A percentile compares a stretch with the other conserved stretches of the same genome.
Evolutionary conservation across 2,329 filamentous ascomycete genomes (phyloP).

Genomic region (Fusarium pseudonygamai): DNA sequence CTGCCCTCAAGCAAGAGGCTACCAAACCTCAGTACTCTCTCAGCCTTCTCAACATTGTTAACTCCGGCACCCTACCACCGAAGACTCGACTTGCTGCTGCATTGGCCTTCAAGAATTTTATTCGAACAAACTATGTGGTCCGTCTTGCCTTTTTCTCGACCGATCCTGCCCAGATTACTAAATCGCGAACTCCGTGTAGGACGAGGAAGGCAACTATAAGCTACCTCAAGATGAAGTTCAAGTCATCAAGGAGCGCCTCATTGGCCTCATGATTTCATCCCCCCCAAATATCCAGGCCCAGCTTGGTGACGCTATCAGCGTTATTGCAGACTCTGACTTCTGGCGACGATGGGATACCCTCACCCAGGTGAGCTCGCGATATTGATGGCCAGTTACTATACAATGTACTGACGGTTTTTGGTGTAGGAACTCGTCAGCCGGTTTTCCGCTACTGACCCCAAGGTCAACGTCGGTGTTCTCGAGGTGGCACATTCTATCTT

Average conservation of each 20-base stretch:
- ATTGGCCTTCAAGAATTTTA: slow-evolving; percentile 98
- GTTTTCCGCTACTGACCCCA: slow-evolving; percentile 81
- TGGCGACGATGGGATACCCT: slow-evolving; percentile 97
- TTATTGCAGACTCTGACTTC: slow-evolving; percentile 98
- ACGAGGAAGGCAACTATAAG: slow-evolving; percentile 95
- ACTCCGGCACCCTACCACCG: slow-evolving; percentile 73
- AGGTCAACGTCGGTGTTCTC: slow-evolving; percentile 91
- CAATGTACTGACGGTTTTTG: slow-evolving; percentile 7
- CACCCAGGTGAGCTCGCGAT: slow-evolving; percentile 69
- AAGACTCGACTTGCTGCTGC: slow-evolving; percentile 89
- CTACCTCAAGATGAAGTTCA: slow-evolving; percentile 82
- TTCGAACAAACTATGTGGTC: slow-evolving; percentile 90
- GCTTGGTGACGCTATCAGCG: slow-evolving; percentile 94
- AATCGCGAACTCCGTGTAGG: slow-evolving; percentile 55
- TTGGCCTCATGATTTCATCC: slow-evolving; percentile 95
- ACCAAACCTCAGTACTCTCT: slow-evolving; percentile 88
- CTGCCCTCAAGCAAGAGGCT: slow-evolving; percentile 80
- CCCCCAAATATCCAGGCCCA: slow-evolving; percentile 90
- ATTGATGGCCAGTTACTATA: too few species aligned
- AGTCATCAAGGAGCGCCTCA: slow-evolving; percentile 93
- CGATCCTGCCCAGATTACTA: slow-evolving; percentile 27
- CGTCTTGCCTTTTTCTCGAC: slow-evolving; percentile 45
- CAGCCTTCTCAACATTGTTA: slow-evolving; percentile 88
- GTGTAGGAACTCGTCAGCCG: slow-evolving; percentile 84
- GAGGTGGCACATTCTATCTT: slow-evolving; percentile 99